Conservation (phyloP, 768 basidiomycete genomes). For the Tulasnella sp. region DNA sequence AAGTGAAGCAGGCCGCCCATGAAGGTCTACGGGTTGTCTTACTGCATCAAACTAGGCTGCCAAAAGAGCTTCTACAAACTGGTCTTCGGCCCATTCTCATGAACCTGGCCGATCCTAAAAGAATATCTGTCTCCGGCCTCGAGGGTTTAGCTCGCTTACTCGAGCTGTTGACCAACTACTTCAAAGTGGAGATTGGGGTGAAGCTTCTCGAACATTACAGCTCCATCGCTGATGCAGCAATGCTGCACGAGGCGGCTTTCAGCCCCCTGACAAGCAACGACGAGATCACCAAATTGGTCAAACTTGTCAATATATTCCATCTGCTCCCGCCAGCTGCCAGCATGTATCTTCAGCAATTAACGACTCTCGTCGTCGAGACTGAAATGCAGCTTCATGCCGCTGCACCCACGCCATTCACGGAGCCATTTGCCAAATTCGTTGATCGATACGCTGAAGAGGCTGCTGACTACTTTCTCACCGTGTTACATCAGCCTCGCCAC, state of each 20-base stretch:
- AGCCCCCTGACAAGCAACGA: slow-evolving; percentile 77
- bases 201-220: slow-evolving; percentile 96
- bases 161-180: slow-evolving; percentile 93
- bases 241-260: slow-evolving; percentile 65
- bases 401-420: slow-evolving; percentile 79
- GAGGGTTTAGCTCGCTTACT: slow-evolving; percentile 90
- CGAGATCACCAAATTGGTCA: slow-evolving; percentile 82
- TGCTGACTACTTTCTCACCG: slow-evolving; percentile 67
- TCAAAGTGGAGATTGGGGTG: slow-evolving; percentile 98
- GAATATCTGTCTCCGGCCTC: slow-evolving; percentile 78
- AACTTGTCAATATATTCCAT: slow-evolving; percentile 95
- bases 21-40: slow-evolving; percentile 84
- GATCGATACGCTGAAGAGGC: slow-evolving; percentile 82
- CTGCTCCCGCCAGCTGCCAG: slow-evolving; percentile 87
- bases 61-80: slow-evolving; percentile 88
- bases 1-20: slow-evolving; percentile 92
- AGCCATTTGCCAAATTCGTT: slow-evolving; percentile 80
- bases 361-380: slow-evolving; percentile 78
- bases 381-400: slow-evolving; percentile 88
- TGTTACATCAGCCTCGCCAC: slow-evolving; percentile 65
- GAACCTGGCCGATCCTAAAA: slow-evolving; percentile 94
- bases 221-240: slow-evolving; percentile 77
- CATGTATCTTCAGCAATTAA: slow-evolving; percentile 78
- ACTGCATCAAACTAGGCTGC: slow-evolving; percentile 77
- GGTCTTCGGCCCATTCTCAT: slow-evolving; percentile 93